Evolutionary conservation across 495 filamentous ascomycete species (phyloP).

Genomic region (Achaetomiella virescens): DNA sequence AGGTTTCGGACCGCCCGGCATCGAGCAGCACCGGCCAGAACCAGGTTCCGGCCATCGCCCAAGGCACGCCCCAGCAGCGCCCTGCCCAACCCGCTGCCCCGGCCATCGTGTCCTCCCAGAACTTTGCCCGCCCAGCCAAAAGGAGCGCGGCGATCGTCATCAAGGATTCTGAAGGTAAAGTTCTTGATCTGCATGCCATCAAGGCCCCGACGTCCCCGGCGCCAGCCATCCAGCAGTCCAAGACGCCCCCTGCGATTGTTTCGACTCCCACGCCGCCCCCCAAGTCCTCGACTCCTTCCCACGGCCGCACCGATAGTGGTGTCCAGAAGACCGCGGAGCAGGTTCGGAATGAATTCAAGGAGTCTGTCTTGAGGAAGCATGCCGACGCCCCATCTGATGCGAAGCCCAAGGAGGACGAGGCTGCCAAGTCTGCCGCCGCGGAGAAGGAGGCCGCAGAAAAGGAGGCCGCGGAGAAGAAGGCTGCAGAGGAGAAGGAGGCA

Average conservation of each 20-base stretch:
- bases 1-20: constrained; percentile 69
- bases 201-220: constrained; percentile 42
- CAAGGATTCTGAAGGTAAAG: constrained; percentile 67
- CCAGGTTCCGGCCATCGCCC: constrained; percentile 41
- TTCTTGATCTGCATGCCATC: constrained; percentile 36
- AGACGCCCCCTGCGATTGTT: constrained; percentile 47
- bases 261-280: constrained; percentile 50
- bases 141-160: constrained; percentile 68
- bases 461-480: constrained; percentile 37
- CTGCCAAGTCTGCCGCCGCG: constrained; percentile 45
- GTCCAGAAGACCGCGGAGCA: constrained; percentile 45
- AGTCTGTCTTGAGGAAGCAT: constrained; percentile 39
- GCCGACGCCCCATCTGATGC: constrained; percentile 25
- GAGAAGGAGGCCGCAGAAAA: constrained; percentile 43
- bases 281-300: constrained; percentile 37
- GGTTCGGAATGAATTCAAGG: constrained; percentile 46
- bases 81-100: constrained; percentile 53
- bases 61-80: constrained; percentile 45
- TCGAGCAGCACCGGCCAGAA: constrained; percentile 71
- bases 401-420: constrained; percentile 39
- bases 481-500: constrained; percentile 46
- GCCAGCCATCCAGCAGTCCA: constrained; percentile 43
- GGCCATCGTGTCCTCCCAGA: constrained; percentile 53
- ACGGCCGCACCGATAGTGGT: constrained; percentile 44
- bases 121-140: constrained; percentile 50